Conservation (phyloP, 225 moss, liverwort and hornwort genomes). For the Takakia lepidozioides region DNA sequence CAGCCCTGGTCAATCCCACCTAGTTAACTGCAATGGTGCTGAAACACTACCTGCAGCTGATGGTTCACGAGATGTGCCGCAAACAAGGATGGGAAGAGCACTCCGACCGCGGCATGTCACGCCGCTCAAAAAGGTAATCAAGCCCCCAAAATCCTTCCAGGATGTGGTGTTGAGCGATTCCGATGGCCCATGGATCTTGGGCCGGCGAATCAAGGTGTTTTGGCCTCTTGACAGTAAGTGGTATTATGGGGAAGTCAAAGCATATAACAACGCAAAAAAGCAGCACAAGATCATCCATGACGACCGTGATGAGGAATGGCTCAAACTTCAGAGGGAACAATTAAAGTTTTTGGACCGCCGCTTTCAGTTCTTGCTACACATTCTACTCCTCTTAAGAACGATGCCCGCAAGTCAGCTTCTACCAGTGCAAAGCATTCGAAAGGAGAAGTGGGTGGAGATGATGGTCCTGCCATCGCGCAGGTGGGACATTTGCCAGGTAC, state of each 20-base stretch:
- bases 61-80: conserved; percentile 32
- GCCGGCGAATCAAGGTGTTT: conserved; percentile 89
- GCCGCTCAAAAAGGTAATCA: conserved; percentile 52
- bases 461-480: too few relatives aligned
- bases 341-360: conserved; percentile 71
- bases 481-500: too few relatives aligned
- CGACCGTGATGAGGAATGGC: conserved; percentile 96
- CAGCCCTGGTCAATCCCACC: too few relatives aligned
- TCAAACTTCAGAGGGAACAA: conserved; percentile 86
- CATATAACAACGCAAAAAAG: conserved; percentile 65
- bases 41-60: conserved; percentile 32
- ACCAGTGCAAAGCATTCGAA: conserved; percentile 12
- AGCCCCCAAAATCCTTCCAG: conserved; percentile 70
- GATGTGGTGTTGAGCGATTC: conserved; percentile 61
- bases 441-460: too few relatives aligned
- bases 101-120: conserved; percentile 61
- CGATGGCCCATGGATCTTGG: conserved; percentile 84
- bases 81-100: conserved; percentile 43
- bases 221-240: conserved; percentile 96
- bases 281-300: conserved; percentile 94
- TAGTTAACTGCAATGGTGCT: conserved; percentile 12
- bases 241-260: conserved; percentile 86
- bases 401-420: conserved; percentile 7
- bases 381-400: conserved; percentile 11
- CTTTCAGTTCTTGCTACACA: conserved; percentile 20